Conservation (phyloP, 2,329 filamentous ascomycete genomes). For the Ascochyta lentis region DNA sequence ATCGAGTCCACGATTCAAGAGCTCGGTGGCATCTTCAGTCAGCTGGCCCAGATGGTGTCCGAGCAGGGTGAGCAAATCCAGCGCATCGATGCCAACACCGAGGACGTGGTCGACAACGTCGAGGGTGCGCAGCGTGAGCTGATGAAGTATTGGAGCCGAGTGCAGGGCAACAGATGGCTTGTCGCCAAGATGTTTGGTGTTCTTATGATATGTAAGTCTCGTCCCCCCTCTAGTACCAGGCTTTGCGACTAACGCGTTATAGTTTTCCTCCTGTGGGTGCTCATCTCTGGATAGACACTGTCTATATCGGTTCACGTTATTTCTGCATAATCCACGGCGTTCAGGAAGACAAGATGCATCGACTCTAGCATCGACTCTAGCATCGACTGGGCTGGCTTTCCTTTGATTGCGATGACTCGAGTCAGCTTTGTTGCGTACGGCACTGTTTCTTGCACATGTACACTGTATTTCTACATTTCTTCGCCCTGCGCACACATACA, state of each 20-base stretch:
- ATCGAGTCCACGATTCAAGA: constrained; percentile 96
- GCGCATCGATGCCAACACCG: constrained; percentile 94
- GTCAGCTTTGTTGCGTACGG: constrained; percentile 16
- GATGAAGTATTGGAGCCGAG: constrained; percentile 94
- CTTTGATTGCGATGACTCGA: constrained; percentile 2
- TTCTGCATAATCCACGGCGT: constrained; percentile 29
- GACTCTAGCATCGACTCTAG: constrained; percentile 6
- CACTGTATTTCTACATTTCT: constrained; percentile 13
- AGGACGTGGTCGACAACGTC: constrained; percentile 98
- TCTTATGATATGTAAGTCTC: constrained; percentile 80
- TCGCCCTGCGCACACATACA: background rate
- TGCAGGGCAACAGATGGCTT: constrained; percentile 94
- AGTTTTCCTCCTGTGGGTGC: constrained; percentile 67
- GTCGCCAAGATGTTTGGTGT: constrained; percentile 86
- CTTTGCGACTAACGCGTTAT: background rate
- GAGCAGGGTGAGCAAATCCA: constrained; percentile 99
- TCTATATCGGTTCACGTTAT: constrained; percentile 11
- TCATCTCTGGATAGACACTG: constrained; percentile 62
- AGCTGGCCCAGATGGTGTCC: constrained; percentile 94
- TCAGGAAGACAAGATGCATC: constrained; percentile 25
- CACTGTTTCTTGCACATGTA: constrained; percentile 13
- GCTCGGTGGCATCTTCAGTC: constrained; percentile 89
- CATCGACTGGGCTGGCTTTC: background rate
- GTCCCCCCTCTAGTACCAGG: background rate
- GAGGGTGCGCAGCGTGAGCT: constrained; percentile 92